phyloP scores from a whole-genome alignment of 2,329 filamentous ascomycete species.

The Paecilomyces niveus region DNA sequence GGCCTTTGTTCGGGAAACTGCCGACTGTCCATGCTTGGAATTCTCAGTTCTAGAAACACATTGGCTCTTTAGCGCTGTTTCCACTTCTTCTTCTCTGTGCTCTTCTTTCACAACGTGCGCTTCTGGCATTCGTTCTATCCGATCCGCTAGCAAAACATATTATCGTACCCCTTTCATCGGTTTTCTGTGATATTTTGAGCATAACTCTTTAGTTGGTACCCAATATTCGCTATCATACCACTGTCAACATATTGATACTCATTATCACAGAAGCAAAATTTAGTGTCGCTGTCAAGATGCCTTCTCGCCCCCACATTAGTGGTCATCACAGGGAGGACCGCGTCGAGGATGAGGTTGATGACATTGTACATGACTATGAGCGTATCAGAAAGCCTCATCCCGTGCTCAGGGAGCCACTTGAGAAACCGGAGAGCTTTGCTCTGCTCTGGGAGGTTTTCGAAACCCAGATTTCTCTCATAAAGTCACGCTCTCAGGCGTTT shows the following conservation, averaged over 20 bases:
- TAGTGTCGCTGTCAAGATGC: background rate
- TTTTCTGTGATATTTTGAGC: background rate
- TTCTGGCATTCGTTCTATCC: background rate
- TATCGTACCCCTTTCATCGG: background rate
- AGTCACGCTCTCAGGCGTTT: conserved; percentile 25
- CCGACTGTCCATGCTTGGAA: background rate
- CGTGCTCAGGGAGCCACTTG: conserved; percentile 21
- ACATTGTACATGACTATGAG: conserved; percentile 21
- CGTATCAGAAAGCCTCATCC: conserved; percentile 17
- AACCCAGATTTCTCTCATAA: conserved; percentile 28
- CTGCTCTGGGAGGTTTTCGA: conserved; percentile 26
- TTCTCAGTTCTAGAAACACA: background rate
- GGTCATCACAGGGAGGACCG: background rate
- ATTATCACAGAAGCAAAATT: background rate
- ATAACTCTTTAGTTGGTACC: background rate
- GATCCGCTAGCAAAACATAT: background rate
- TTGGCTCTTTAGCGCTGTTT: background rate
- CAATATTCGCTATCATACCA: background rate
- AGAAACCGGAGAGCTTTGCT: conserved; percentile 13
- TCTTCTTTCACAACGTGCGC: background rate
- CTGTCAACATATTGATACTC: background rate
- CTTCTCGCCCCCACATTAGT: background rate
- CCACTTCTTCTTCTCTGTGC: background rate
- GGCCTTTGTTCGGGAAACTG: background rate
- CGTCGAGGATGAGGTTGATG: conserved; percentile 12